These are phyloP conservation scores for Tilletia walkeri DNA, from an alignment of 1,284 basidiomycete species.

Conservation along the genomic window DNA sequence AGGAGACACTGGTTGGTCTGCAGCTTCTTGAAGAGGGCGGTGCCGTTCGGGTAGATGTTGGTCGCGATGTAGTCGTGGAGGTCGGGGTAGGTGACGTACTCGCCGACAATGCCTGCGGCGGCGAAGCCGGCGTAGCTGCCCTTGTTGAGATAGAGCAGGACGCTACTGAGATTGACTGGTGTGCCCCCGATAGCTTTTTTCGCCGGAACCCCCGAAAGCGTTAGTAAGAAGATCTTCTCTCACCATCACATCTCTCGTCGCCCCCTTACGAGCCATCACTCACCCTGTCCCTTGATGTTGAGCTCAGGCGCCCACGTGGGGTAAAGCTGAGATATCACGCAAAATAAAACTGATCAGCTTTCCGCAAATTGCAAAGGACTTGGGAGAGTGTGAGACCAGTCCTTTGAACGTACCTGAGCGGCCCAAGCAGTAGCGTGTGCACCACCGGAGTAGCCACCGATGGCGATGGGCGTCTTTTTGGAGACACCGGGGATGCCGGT, in stretches of 20 bases:
- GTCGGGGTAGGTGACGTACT: constrained; percentile 27
- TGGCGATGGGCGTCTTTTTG: constrained; percentile 29
- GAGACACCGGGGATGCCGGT: constrained; percentile 15
- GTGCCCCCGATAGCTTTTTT: constrained; percentile 46
- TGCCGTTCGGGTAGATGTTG: constrained; percentile 27
- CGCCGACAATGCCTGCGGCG: constrained; percentile 36
- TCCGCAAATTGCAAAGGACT: constrained; percentile 17
- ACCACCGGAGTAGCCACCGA: constrained; percentile 51
- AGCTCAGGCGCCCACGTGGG: constrained; percentile 38
- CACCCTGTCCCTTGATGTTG: constrained; percentile 40
- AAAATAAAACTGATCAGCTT: too few relatives aligned
- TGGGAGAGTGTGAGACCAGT: constrained; percentile 33
- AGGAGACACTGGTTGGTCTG: constrained; percentile 31
- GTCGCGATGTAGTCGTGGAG: constrained; percentile 26
- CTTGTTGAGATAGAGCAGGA: constrained; percentile 34
- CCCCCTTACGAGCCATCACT: too few relatives aligned
- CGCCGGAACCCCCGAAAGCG: too few relatives aligned
- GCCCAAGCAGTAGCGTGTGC: constrained; percentile 50
- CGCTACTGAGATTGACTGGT: constrained; percentile 33
- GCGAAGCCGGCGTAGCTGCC: constrained; percentile 39
- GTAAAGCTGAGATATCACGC: constrained; percentile 19
- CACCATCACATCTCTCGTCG: too few relatives aligned
- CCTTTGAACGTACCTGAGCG: constrained; percentile 13
- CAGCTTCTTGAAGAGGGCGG: constrained; percentile 21
- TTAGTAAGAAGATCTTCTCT: too few relatives aligned